Percentiles rank a stretch among this genome's conserved stretches.
These are phyloP conservation scores for Pestalotiopsis sp. DNA, from an alignment of 2,329 filamentous ascomycete genomes.

Conservation along the genomic window DNA sequence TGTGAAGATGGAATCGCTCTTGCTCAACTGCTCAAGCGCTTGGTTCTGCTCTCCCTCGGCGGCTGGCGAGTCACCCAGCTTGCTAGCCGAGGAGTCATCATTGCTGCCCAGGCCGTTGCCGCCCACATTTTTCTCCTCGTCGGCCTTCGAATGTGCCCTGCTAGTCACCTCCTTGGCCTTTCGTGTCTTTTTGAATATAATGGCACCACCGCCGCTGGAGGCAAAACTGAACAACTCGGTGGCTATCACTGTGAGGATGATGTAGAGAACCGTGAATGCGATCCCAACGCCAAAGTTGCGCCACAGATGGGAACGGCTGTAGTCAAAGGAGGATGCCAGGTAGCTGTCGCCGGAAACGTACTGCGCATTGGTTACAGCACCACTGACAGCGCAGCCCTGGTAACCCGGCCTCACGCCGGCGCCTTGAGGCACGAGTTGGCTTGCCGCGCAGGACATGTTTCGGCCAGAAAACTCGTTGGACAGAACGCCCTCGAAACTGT, in stretches of 20 bases:
- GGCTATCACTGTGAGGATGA: conserved; percentile 70
- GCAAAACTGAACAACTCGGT: conserved; percentile 70
- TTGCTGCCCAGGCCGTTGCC: conserved; percentile 25
- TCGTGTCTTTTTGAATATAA: conserved; percentile 73
- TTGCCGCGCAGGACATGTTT: conserved; percentile 48
- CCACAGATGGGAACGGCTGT: conserved; percentile 64
- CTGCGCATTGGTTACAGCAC: conserved; percentile 48
- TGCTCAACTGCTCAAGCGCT: conserved; percentile 43
- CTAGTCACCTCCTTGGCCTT: conserved; percentile 57
- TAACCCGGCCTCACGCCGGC: conserved; percentile 41
- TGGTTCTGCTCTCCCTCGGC: conserved; percentile 31
- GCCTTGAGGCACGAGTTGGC: conserved; percentile 49
- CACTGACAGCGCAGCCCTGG: conserved; percentile 59
- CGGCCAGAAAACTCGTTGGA: conserved; percentile 57
- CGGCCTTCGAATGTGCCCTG: conserved; percentile 43
- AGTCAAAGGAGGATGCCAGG: conserved; percentile 53
- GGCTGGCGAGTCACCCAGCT: conserved; percentile 17
- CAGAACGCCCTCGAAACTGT: conserved; percentile 65
- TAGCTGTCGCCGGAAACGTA: conserved; percentile 59
- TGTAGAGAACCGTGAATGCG: conserved; percentile 74
- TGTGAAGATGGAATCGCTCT: conserved; percentile 68
- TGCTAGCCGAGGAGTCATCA: conserved; percentile 23
- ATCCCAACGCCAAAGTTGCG: conserved; percentile 80
- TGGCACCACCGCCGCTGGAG: conserved; percentile 64
- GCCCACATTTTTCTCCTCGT: conserved; percentile 59